A percentile compares a stretch with the other conserved stretches of the same genome.
Evolutionary conservation across 306 rosid species (phyloP).

Genomic region (Lupinus albus): DNA sequence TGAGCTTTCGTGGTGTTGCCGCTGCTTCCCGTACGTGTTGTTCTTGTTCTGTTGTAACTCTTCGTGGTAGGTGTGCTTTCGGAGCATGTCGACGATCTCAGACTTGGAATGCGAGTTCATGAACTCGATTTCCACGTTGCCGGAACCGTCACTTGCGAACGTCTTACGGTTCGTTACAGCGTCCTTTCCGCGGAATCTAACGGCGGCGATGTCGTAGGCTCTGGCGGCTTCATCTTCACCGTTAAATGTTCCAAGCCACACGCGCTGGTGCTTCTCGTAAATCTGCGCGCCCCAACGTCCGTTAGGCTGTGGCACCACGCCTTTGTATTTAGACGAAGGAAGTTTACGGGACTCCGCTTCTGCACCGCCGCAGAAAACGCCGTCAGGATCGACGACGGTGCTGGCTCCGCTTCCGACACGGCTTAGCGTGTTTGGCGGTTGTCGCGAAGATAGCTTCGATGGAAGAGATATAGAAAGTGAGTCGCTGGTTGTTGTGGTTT

Average conservation of each 20-base stretch:
- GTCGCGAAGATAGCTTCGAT: conserved; percentile 45
- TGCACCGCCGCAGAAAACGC: conserved; percentile 59
- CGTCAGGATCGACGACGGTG: conserved; percentile 4
- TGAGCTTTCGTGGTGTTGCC: neutral
- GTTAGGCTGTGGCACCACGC: conserved; percentile 96
- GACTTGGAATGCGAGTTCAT: conserved; percentile 77
- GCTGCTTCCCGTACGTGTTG: conserved; percentile 36
- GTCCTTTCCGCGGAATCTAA: conserved; percentile 86
- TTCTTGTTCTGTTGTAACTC: conserved; percentile 81
- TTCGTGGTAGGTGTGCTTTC: conserved; percentile 91
- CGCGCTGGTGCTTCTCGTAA: conserved; percentile 99
- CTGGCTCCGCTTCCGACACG: conserved; percentile 67
- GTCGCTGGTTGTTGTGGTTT: conserved; percentile 61
- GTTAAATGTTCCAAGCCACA: conserved; percentile 98
- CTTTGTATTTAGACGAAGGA: conserved; percentile 85
- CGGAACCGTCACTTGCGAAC: conserved; percentile 37
- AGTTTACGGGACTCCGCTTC: conserved; percentile 86
- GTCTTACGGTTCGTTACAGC: conserved; percentile 80
- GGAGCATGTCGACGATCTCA: conserved; percentile 96
- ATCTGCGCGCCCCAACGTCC: conserved; percentile 99
- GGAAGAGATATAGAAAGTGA: conserved; percentile 48
- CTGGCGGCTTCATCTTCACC: conserved; percentile 87
- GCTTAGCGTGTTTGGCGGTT: conserved; percentile 45
- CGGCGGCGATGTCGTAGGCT: conserved; percentile 93
- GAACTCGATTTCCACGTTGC: conserved; percentile 50